Evolutionary conservation across 768 basidiomycete species (phyloP).

Genomic region (Chalciporus sphaerocephalus): DNA sequence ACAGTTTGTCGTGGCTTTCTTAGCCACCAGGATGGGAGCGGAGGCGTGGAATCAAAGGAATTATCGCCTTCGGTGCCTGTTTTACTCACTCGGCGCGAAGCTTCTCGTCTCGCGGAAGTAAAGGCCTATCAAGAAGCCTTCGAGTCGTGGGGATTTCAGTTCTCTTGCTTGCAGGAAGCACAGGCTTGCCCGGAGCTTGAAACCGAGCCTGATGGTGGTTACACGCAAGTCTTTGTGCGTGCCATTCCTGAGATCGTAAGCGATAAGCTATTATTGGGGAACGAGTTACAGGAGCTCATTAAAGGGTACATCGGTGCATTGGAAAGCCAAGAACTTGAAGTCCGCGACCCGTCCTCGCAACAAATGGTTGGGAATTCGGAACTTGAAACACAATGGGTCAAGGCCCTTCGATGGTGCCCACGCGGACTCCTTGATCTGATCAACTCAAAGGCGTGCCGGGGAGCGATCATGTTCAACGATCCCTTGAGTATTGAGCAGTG

Average conservation of each 20-base stretch:
- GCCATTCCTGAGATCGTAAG: constrained; percentile 66
- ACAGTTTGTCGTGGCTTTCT: constrained; percentile 72
- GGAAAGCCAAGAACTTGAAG: constrained; percentile 41
- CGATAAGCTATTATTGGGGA: constrained; percentile 66
- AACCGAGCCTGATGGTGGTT: constrained; percentile 31
- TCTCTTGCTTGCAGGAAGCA: constrained; percentile 37
- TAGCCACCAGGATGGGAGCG: constrained; percentile 32
- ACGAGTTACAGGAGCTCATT: constrained; percentile 72
- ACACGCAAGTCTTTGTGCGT: constrained; percentile 61
- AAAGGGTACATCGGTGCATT: constrained; percentile 66
- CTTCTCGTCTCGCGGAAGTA: constrained; percentile 42
- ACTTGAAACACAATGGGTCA: constrained; percentile 51
- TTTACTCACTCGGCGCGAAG: constrained; percentile 66
- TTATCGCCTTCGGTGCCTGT: constrained; percentile 55
- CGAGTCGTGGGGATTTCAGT: constrained; percentile 64
- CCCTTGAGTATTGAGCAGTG: constrained; percentile 64
- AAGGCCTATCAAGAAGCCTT: constrained; percentile 45
- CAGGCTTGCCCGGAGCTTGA: constrained; percentile 20
- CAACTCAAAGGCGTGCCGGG: constrained; percentile 95
- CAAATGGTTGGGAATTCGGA: constrained; percentile 1
- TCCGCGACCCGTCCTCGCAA: constrained; percentile 15
- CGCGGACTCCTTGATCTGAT: constrained; percentile 73
- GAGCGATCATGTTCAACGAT: constrained; percentile 98
- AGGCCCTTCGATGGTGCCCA: constrained; percentile 80
- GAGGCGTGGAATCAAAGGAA: constrained; percentile 37